A percentile compares a stretch with the other conserved stretches of the same genome.
Conservation (phyloP, 176 grass and related monocot genomes). For the Melocanna baccifera region DNA sequence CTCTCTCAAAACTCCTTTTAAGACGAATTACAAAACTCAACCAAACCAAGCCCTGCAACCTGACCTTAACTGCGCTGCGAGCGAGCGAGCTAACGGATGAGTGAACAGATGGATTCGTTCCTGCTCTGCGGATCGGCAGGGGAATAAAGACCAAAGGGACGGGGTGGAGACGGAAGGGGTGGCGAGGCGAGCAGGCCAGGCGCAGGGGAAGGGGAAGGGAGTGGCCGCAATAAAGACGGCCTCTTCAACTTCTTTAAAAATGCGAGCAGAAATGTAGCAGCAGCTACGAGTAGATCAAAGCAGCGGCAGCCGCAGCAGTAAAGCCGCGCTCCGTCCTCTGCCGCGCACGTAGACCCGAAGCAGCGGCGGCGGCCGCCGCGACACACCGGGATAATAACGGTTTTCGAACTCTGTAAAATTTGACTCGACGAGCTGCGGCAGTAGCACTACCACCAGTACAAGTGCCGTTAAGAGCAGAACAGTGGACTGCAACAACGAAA, state of each 20-base stretch:
- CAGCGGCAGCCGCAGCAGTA: slow-evolving; percentile 23
- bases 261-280: slow-evolving; percentile 30
- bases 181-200: neutral
- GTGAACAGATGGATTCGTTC: slow-evolving; percentile 23
- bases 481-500: neutral
- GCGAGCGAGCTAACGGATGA: neutral
- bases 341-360: slow-evolving; percentile 9
- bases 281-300: slow-evolving; percentile 21
- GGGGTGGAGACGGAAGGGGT: neutral
- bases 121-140: slow-evolving; percentile 31
- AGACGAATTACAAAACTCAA: neutral
- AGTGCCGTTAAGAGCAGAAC: neutral
- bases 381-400: slow-evolving; percentile 37
- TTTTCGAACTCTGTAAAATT: slow-evolving; percentile 44
- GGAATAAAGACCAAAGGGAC: slow-evolving; percentile 46
- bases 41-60: neutral
- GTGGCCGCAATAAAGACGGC: slow-evolving; percentile 40
- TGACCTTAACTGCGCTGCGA: slow-evolving; percentile 20
- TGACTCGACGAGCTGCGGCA: neutral
- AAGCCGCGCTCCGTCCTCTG: slow-evolving; percentile 25
- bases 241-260: slow-evolving; percentile 31
- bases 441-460: neutral
- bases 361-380: neutral
- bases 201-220: neutral
- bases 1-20: neutral